Conservation (phyloP, 192 early-diverging fungal species). For the Geranomyces variabilis region DNA sequence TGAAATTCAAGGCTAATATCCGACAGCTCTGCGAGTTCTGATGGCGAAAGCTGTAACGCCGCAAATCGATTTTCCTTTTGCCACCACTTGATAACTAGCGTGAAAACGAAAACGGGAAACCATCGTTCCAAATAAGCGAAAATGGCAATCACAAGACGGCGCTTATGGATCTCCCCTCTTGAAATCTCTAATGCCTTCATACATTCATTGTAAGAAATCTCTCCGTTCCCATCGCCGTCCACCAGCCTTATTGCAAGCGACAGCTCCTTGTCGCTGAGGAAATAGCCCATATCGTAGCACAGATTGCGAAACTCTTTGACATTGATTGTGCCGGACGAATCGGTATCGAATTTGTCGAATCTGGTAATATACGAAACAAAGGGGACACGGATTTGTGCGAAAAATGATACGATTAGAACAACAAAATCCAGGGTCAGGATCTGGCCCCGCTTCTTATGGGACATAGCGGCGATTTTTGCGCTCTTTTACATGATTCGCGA, state of each 20-base stretch:
- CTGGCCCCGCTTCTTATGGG: too few species aligned
- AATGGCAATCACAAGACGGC: too few species aligned
- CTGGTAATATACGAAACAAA: background rate
- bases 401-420: background rate
- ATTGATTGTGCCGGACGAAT: slow-evolving; percentile 37
- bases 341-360: slow-evolving; percentile 42
- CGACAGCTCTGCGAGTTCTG: slow-evolving; percentile 26
- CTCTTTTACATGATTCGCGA: slow-evolving; percentile 5
- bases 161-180: too few species aligned
- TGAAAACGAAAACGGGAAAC: background rate
- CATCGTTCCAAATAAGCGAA: too few species aligned
- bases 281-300: slow-evolving; percentile 48
- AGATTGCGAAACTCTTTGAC: slow-evolving; percentile 40
- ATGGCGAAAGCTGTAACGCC: slow-evolving; percentile 28
- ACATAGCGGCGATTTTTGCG: background rate
- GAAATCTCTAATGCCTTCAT: slow-evolving; percentile 7
- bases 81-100: slow-evolving; percentile 47
- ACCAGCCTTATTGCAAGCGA: slow-evolving; percentile 33
- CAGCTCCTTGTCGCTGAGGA: slow-evolving; percentile 43
- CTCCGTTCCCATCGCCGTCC: slow-evolving; percentile 44
- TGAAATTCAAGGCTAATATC: slow-evolving; percentile 38
- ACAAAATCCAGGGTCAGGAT: too few species aligned
- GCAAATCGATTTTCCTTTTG: slow-evolving; percentile 37
- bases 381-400: background rate
- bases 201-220: slow-evolving; percentile 40